Base-by-base conservation (phyloP, 129 eudicot species). In the Tagetes erecta region DNA sequence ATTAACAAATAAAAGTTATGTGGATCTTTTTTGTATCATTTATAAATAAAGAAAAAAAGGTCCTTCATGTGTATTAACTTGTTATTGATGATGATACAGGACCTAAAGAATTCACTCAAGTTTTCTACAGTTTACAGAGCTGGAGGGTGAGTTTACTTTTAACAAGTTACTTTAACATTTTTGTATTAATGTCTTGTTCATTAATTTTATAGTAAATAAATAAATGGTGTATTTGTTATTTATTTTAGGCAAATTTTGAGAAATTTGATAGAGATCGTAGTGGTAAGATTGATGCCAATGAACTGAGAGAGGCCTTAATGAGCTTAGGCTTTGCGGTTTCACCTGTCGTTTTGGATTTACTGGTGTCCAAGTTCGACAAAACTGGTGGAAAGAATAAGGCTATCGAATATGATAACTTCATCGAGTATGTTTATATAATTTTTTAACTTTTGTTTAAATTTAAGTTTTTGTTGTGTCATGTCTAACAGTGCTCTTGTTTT, bases 401-500 rank as follows among this genome's bases (percentile, higher is more conserved):
- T 41, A 83, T 94, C 68, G 96, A 90, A 86, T 94, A 94, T 59
- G 98, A 94, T 78, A 94, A 88, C 36, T 94, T 94, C 87, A 90
- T 94, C 8, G 98, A 90, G 98, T 90, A 92, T 13, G 96, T 77
- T 36, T 64, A 11, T 5, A 41, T 46, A 1, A 35, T 68, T 12
- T 34, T 3, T 34, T 9, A 34, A 62, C 3, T 71, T 0, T 46
- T 10, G 0, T 72, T 14, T 8, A 0, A 27, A 0, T 1, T 65
- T 67, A 53, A 14, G 3, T 1, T 45, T 47, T 63, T 53, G 40
- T 50, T 47, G 63, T 35, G 0, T 76, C 31, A n/a, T 39, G 13
- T 55, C 85, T 81, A 70, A 81, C 20, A 0, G 14, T 46, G 52
- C 39, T 33, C 11, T 4, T 27, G 51, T 68, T 33, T 60, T 46